Evolutionary conservation across 2,329 filamentous ascomycete species (phyloP).

Genomic region (Talaromyces verruculosus): DNA sequence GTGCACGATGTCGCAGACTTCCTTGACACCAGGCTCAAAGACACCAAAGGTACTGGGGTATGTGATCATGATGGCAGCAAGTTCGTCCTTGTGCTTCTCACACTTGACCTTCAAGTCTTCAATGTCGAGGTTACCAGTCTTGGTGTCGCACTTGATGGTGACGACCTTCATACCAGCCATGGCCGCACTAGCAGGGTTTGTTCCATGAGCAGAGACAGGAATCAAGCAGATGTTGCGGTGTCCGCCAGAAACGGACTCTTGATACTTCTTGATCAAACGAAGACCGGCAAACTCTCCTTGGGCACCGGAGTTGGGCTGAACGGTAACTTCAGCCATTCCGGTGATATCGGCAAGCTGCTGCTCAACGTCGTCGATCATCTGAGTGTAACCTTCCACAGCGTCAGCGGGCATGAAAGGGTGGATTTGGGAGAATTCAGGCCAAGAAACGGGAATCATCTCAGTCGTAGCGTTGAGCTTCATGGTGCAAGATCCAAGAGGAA

Average conservation of each 20-base stretch:
- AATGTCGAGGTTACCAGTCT: conserved; percentile 86
- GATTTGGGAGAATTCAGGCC: conserved; percentile 71
- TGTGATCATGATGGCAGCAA: conserved; percentile 94
- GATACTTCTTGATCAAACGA: conserved; percentile 81
- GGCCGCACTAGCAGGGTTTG: conserved; percentile 89
- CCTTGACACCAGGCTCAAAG: conserved; percentile 85
- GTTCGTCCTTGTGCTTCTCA: conserved; percentile 78
- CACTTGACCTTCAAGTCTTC: conserved; percentile 83
- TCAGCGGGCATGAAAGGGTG: conserved; percentile 74
- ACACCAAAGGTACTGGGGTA: conserved; percentile 95
- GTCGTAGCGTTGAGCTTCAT: conserved; percentile 97
- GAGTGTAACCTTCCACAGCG: conserved; percentile 66
- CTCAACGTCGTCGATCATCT: conserved; percentile 71
- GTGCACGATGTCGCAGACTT: conserved; percentile 83
- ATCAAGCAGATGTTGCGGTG: conserved; percentile 90
- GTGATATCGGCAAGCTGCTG: conserved; percentile 78
- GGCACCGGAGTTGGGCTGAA: conserved; percentile 94
- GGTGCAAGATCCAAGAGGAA: conserved; percentile 91
- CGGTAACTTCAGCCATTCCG: conserved; percentile 81
- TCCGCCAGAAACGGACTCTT: conserved; percentile 62
- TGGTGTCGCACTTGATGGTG: conserved; percentile 82
- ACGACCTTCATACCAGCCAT: conserved; percentile 97
- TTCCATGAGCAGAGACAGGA: conserved; percentile 91
- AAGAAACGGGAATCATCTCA: conserved; percentile 85
- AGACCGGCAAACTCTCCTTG: conserved; percentile 94